Percentiles rank a stretch among this genome's conserved stretches.
Evolutionary conservation across 768 basidiomycete genomes (phyloP).

Genomic region (Tulasnella sp.): DNA sequence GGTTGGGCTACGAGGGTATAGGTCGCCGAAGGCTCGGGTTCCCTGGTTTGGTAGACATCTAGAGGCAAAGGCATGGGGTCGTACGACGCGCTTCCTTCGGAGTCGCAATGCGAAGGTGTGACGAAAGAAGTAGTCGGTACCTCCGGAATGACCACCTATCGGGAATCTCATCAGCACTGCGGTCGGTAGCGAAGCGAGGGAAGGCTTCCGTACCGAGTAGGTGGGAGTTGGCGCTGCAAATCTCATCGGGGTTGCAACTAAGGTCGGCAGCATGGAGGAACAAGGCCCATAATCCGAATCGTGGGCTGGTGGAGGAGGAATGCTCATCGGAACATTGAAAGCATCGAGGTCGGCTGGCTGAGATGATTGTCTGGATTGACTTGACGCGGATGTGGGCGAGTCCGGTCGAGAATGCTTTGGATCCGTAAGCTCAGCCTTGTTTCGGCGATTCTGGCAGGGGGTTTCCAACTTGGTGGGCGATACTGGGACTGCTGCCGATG

Average conservation of each 20-base stretch:
- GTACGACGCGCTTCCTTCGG: neutral
- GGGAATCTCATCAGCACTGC: neutral
- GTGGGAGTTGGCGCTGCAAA: slow-evolving; percentile 17
- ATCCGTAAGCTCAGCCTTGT: neutral
- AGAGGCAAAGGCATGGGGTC: neutral
- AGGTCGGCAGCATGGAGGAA: neutral
- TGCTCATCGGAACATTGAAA: neutral
- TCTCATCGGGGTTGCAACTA: neutral
- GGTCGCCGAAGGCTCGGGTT: neutral
- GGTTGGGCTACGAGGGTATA: neutral
- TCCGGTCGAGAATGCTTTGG: neutral
- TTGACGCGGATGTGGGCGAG: neutral
- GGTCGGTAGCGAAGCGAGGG: neutral
- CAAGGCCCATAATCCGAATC: neutral
- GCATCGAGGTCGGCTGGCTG: neutral
- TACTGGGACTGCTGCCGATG: neutral
- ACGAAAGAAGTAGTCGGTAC: neutral
- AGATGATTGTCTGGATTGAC: neutral
- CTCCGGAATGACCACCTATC: neutral
- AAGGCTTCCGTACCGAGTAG: neutral
- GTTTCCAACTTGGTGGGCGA: neutral
- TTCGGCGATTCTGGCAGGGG: no score
- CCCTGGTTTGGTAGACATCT: neutral
- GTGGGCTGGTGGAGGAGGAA: neutral
- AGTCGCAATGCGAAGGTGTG: neutral